phyloP scores from a whole-genome alignment of 2,329 filamentous ascomycete genomes.

The Venturia carpophila region DNA sequence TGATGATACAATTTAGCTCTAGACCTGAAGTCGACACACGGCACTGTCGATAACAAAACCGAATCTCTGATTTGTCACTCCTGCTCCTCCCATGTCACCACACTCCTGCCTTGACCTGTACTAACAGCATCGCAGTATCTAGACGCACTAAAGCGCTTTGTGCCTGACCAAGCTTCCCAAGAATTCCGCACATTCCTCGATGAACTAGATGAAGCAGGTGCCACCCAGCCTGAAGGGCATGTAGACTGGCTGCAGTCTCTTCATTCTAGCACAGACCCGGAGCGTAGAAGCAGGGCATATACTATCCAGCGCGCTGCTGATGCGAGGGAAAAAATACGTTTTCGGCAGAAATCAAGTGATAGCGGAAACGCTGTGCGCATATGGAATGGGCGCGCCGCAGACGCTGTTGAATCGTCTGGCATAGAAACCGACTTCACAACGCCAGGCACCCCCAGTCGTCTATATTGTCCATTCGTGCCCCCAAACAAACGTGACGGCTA shows the following conservation, averaged over 20 bases:
- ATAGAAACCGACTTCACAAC: constrained; percentile 72
- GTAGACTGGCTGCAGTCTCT: constrained; percentile 32
- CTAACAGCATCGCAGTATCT: constrained; percentile 27
- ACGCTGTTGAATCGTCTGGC: constrained; percentile 32
- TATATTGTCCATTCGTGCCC: constrained; percentile 71
- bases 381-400: constrained; percentile 34
- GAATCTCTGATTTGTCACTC: constrained; percentile 27
- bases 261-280: constrained; percentile 29
- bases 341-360: constrained; percentile 20
- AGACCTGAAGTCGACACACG: constrained; percentile 42
- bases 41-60: constrained; percentile 37
- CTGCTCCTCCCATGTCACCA: neutral
- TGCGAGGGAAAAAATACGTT: constrained; percentile 26
- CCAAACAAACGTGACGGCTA: constrained; percentile 21
- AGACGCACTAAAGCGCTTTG: constrained; percentile 33
- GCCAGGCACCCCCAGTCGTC: constrained; percentile 66
- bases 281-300: constrained; percentile 28
- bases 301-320: constrained; percentile 31
- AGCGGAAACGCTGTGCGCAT: constrained; percentile 31
- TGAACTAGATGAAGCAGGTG: constrained; percentile 31
- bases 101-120: neutral
- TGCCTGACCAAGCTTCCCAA: constrained; percentile 32
- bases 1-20: constrained; percentile 45
- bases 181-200: constrained; percentile 35
- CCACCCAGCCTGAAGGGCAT: constrained; percentile 21